Evolutionary conservation across 2,329 filamentous ascomycete genomes (phyloP), one percentile per base, ranked within the genome.

Genomic region (Penicillium sp.): DNA sequence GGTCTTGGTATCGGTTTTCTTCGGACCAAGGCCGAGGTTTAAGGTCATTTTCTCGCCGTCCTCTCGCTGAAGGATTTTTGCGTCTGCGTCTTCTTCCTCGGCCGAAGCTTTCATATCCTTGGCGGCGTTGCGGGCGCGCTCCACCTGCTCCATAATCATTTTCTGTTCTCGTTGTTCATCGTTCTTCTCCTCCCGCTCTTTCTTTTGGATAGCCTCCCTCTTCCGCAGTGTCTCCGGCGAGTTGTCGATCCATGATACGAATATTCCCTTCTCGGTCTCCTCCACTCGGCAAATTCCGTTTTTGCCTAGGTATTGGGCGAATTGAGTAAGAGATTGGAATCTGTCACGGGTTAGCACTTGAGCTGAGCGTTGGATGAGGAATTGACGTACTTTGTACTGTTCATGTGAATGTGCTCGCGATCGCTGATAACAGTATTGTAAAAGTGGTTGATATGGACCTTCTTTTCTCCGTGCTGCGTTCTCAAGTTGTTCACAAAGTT

Each of bases 371-470:
- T 16, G 9, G 13, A 16, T n/a, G 26, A 21, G 47, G 19, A 21
- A 6, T 7, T 22, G 11, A 50, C 33, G 5, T 50, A 50, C 22
- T 48, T 33, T 5, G 47, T 48, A 46, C 29, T 37, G 53, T 43
- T 53, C 50, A 53, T 53, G 22, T 53, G 50, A 27, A 53, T 37
- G 22, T 53, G 50, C 16, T 91, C 84, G 73, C 93, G 92, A 65
- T 93, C 89, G 16, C 86, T 83, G 65, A 98, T 97, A 68, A 96
- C 95, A 70, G 93, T 88, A 72, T 98, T 91, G 76, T 99, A 99
- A 73, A 98, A 98, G 60, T 90, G 87, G 70, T 99, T 99, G 51
- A 93, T 85, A 33, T 93, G 84, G 1, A 98, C 87, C 67, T 86
- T 84, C 75, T 99, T 99, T 75, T 96, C 92, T 61, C 92, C 91